These are phyloP conservation scores for Simplicillium sp. DNA, from an alignment of 2,329 filamentous ascomycete species.

Conservation along the genomic window DNA sequence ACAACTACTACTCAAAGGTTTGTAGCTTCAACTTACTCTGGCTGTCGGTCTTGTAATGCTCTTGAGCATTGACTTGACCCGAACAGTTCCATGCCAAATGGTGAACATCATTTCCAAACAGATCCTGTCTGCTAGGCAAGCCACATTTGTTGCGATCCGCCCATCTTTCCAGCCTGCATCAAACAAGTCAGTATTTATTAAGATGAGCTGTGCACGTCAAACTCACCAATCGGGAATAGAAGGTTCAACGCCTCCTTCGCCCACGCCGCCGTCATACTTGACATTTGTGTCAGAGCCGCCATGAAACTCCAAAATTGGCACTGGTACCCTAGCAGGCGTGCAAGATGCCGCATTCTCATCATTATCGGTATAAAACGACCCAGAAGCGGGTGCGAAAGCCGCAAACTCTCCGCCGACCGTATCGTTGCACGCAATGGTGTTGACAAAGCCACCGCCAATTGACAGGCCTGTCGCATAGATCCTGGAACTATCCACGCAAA, in stretches of 20 bases:
- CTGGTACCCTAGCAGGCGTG: slow-evolving; percentile 22
- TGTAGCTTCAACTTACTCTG: slow-evolving; percentile 20
- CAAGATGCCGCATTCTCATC: slow-evolving; percentile 27
- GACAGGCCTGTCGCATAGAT: slow-evolving; percentile 37
- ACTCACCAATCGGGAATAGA: slow-evolving; percentile 24
- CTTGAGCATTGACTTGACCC: slow-evolving; percentile 21
- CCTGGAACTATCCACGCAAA: slow-evolving; percentile 32
- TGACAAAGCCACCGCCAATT: slow-evolving; percentile 37
- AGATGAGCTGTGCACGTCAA: background rate
- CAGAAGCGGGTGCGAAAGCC: slow-evolving; percentile 34
- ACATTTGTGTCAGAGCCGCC: slow-evolving; percentile 32
- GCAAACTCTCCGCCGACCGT: slow-evolving; percentile 30
- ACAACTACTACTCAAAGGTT: background rate
- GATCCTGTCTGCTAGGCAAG: slow-evolving; percentile 17
- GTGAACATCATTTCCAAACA: slow-evolving; percentile 29
- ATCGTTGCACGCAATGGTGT: slow-evolving; percentile 32
- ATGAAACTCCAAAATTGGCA: slow-evolving; percentile 35
- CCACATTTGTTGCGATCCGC: slow-evolving; percentile 27
- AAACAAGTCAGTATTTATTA: background rate
- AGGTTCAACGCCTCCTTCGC: slow-evolving; percentile 29
- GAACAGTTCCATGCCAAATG: slow-evolving; percentile 31
- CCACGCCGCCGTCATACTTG: slow-evolving; percentile 29
- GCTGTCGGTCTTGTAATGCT: slow-evolving; percentile 33
- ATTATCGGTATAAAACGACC: slow-evolving; percentile 32
- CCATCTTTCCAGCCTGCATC: slow-evolving; percentile 29